Evolutionary conservation across 164 flowering plant genomes (phyloP).

Genomic region (Berberis thunbergii): DNA sequence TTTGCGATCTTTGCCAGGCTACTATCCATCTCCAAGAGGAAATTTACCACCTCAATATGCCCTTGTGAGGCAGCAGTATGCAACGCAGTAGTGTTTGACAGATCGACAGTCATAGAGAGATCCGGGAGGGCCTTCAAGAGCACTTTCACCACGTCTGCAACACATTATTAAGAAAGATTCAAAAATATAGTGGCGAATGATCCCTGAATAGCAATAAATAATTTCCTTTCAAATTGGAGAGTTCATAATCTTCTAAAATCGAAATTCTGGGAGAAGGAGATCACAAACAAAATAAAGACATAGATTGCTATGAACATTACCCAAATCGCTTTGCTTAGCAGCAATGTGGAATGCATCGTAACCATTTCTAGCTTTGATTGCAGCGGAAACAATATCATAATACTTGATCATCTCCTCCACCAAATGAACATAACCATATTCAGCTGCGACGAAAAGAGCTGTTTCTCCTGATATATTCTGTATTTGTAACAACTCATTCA

Average conservation of each 20-base stretch:
- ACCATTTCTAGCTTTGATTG: slow-evolving; percentile 82
- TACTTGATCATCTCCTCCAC: slow-evolving; percentile 68
- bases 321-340: slow-evolving; percentile 87
- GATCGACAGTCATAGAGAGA: slow-evolving; percentile 79
- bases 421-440: slow-evolving; percentile 71
- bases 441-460: slow-evolving; percentile 78
- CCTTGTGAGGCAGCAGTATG: slow-evolving; percentile 93
- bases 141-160: slow-evolving; percentile 58
- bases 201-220: too few species aligned
- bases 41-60: slow-evolving; percentile 55
- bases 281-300: slow-evolving; percentile 1
- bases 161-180: slow-evolving; percentile 4
- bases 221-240: too few species aligned
- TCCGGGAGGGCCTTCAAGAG: slow-evolving; percentile 63
- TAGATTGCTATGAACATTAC: slow-evolving; percentile 21
- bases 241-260: too few species aligned
- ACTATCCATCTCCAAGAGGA: slow-evolving; percentile 58
- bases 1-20: slow-evolving; percentile 63
- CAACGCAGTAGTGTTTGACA: slow-evolving; percentile 79
- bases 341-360: slow-evolving; percentile 95
- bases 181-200: too few species aligned
- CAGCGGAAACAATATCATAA: slow-evolving; percentile 57
- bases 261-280: background rate
- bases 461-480: slow-evolving; percentile 89
- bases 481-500: slow-evolving; percentile 43